A percentile compares a stretch with the other conserved stretches of the same genome.
These are phyloP conservation scores for Sisymbrium irio DNA, from an alignment of 345 rosid species.

Conservation along the genomic window DNA sequence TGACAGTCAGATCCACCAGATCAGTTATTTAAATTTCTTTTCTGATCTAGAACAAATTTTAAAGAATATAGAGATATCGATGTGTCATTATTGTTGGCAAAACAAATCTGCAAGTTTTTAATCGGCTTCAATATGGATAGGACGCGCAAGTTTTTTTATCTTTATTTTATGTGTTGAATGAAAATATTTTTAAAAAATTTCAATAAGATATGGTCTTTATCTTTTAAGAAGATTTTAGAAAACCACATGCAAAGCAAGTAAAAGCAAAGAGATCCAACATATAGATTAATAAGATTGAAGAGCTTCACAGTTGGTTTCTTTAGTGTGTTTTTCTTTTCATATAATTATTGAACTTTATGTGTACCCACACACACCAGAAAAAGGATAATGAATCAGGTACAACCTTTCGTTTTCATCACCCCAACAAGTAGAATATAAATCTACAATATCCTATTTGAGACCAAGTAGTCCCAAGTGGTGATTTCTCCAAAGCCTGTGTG, in stretches of 20 bases:
- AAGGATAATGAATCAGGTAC: not conserved
- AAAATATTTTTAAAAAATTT: not conserved
- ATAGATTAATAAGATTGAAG: conserved; percentile 1
- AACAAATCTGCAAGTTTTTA: not conserved
- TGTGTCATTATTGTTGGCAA: not conserved
- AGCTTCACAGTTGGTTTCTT: conserved; percentile 22
- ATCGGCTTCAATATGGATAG: not conserved
- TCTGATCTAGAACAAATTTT: not conserved
- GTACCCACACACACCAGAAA: not conserved
- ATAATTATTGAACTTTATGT: conserved; percentile 23
- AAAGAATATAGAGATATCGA: not conserved
- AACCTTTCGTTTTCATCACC: not conserved
- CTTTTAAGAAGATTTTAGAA: not conserved
- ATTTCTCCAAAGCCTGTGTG: not conserved
- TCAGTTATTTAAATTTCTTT: not conserved
- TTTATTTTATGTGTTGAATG: not conserved
- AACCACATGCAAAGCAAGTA: conserved; percentile 23
- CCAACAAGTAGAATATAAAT: not conserved
- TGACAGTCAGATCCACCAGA: not conserved
- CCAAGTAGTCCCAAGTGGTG: too few relatives aligned
- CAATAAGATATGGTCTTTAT: not conserved
- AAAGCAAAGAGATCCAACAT: conserved; percentile 20
- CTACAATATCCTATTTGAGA: not conserved
- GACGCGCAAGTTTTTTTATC: not conserved
- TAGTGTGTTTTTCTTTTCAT: conserved; percentile 1